Evolutionary conservation across 768 basidiomycete genomes (phyloP).

Genomic region (Gloeophyllum trabeum): DNA sequence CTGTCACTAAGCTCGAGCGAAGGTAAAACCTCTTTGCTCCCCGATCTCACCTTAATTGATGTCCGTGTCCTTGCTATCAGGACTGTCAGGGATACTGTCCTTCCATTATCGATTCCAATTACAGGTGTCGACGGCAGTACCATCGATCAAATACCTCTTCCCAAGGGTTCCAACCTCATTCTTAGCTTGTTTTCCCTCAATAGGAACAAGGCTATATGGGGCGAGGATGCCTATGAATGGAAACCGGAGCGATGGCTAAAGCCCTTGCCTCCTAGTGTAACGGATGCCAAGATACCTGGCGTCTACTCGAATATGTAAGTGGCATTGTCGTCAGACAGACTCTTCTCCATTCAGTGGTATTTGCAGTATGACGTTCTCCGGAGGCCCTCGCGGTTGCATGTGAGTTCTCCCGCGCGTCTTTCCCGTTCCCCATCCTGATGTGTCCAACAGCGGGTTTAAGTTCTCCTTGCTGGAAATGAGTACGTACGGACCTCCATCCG

Average conservation of each 20-base stretch:
- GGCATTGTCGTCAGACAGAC: too few relatives aligned
- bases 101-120: slow-evolving; percentile 3
- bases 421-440: too few relatives aligned
- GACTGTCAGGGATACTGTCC: background rate
- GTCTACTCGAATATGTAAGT: slow-evolving; percentile 6
- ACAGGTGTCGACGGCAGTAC: slow-evolving; percentile 2
- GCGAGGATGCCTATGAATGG: slow-evolving; percentile 7
- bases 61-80: background rate
- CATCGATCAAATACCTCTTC: slow-evolving; percentile 1
- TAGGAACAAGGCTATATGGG: slow-evolving; percentile 4
- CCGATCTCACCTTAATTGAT: background rate
- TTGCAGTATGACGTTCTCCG: background rate
- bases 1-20: background rate
- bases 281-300: slow-evolving; percentile 1
- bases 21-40: background rate
- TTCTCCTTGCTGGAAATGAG: slow-evolving; percentile 8
- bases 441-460: slow-evolving; percentile 10
- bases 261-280: slow-evolving; percentile 3
- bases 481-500: too few relatives aligned
- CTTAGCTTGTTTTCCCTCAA: background rate
- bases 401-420: too few relatives aligned
- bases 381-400: too few relatives aligned
- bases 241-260: slow-evolving; percentile 7
- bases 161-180: background rate
- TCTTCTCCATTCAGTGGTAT: too few relatives aligned